A percentile compares a stretch with the other conserved stretches of the same genome.
These are phyloP conservation scores for Stachybotrys chlorohalonatus DNA, from an alignment of 2,329 filamentous ascomycete genomes.

Conservation along the genomic window DNA sequence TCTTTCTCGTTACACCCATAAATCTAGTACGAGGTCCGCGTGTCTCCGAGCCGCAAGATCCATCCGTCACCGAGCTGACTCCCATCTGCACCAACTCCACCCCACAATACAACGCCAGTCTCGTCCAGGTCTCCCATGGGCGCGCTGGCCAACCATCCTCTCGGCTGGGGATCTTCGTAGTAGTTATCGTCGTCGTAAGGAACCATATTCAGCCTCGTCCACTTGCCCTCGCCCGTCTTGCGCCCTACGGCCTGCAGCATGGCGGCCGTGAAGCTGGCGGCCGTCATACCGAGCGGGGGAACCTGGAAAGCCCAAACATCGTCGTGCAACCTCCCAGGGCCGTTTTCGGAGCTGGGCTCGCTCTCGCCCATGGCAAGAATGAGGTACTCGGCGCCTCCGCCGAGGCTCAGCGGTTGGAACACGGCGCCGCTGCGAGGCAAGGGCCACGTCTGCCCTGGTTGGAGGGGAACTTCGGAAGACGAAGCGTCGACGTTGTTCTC, in stretches of 20 bases:
- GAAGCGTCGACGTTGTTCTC: constrained; percentile 24
- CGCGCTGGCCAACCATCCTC: constrained; percentile 51
- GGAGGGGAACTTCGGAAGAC: constrained; percentile 24
- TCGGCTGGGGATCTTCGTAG: constrained; percentile 36
- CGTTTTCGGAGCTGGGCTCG: constrained; percentile 36
- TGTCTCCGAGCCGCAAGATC: constrained; percentile 45
- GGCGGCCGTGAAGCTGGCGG: constrained; percentile 47
- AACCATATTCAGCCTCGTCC: constrained; percentile 37
- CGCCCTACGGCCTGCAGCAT: constrained; percentile 42
- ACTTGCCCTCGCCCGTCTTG: constrained; percentile 48
- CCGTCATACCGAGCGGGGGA: constrained; percentile 43
- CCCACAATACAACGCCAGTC: constrained; percentile 50
- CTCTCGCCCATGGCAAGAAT: constrained; percentile 53
- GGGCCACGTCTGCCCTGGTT: constrained; percentile 35
- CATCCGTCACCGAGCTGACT: constrained; percentile 51
- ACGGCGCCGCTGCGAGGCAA: constrained; percentile 43
- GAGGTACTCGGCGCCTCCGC: constrained; percentile 52
- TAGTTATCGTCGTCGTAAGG: constrained; percentile 45
- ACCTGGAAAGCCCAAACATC: constrained; percentile 59
- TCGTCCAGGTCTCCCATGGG: constrained; percentile 50
- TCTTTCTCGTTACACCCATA: background rate
- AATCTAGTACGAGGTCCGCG: background rate
- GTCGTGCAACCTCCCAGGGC: constrained; percentile 43
- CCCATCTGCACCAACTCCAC: constrained; percentile 45
- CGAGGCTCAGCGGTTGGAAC: constrained; percentile 47